A percentile compares a stretch with the other conserved stretches of the same genome.
These are phyloP conservation scores for Babesia sp. DNA, from an alignment of 169 alveolate genomes.

Conservation along the genomic window DNA sequence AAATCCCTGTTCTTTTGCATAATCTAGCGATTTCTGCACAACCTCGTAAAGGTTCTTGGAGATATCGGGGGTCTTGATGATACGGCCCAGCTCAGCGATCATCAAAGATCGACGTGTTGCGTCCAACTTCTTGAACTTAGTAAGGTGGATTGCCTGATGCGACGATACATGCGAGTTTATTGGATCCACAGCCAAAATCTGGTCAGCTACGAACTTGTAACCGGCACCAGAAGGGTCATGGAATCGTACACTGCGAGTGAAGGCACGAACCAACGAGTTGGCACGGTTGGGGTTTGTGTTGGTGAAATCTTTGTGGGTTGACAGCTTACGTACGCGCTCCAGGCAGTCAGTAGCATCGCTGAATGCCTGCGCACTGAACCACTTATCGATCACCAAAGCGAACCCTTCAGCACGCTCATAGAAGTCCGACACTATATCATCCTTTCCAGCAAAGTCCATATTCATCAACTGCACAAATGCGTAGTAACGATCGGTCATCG, in stretches of 20 bases:
- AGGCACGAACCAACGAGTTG: conserved; percentile 77
- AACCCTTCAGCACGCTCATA: conserved; percentile 64
- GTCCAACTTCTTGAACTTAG: conserved; percentile 72
- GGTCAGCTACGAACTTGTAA: conserved; percentile 80
- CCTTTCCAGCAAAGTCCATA: conserved; percentile 58
- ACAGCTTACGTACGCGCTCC: conserved; percentile 65
- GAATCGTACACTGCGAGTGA: conserved; percentile 76
- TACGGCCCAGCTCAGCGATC: conserved; percentile 66
- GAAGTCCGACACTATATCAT: conserved; percentile 49
- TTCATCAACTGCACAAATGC: conserved; percentile 64
- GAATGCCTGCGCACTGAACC: conserved; percentile 76
- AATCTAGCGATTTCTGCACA: conserved; percentile 61
- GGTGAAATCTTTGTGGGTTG: conserved; percentile 66
- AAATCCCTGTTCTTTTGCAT: conserved; percentile 24
- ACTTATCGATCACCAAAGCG: conserved; percentile 71
- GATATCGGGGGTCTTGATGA: conserved; percentile 60
- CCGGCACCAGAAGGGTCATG: conserved; percentile 81
- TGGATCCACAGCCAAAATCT: conserved; percentile 72
- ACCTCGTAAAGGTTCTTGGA: conserved; percentile 75
- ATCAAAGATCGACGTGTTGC: conserved; percentile 64
- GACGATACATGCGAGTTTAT: conserved; percentile 81
- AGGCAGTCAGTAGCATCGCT: conserved; percentile 67
- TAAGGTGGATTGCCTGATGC: conserved; percentile 66
- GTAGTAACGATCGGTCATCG: conserved; percentile 54
- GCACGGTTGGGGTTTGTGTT: conserved; percentile 76